Conservation (phyloP, 2,329 filamentous ascomycete species). For the Colletotrichum incanum region DNA sequence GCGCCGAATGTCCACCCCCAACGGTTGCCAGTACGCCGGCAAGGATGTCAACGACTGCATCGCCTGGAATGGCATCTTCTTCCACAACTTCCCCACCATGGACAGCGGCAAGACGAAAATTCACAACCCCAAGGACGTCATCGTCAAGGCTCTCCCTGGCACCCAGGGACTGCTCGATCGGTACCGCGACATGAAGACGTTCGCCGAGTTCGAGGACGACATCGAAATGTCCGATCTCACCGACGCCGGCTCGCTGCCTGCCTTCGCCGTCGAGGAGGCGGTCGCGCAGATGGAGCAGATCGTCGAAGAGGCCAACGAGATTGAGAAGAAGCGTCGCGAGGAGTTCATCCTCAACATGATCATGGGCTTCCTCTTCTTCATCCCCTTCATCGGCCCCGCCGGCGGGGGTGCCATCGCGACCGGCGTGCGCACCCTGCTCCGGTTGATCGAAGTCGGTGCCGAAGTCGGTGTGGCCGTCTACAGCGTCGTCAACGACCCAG, state of each 20-base stretch:
- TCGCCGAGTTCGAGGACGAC: conserved; percentile 1
- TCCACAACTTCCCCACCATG: conserved; percentile 40
- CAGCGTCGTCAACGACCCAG: background rate
- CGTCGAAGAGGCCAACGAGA: background rate
- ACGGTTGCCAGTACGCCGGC: conserved; percentile 43
- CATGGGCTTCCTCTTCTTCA: conserved; percentile 12
- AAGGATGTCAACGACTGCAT: conserved; percentile 32
- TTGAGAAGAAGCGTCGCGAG: conserved; percentile 8
- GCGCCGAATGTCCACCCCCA: conserved; percentile 43
- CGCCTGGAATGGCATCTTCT: conserved; percentile 32
- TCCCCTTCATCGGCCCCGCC: conserved; percentile 19
- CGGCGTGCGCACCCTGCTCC: background rate
- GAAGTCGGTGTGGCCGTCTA: background rate
- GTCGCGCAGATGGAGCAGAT: conserved; percentile 1
- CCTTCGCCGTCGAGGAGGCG: conserved; percentile 9
- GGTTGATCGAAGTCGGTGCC: background rate
- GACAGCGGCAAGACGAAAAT: conserved; percentile 37
- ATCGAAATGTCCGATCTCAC: conserved; percentile 5
- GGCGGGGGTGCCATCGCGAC: background rate
- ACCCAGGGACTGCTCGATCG: background rate
- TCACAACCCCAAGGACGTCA: conserved; percentile 45
- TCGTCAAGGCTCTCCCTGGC: conserved; percentile 27
- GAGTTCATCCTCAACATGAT: conserved; percentile 18
- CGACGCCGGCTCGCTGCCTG: conserved; percentile 7
- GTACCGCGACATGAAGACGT: conserved; percentile 1